A percentile compares a stretch with the other conserved stretches of the same genome.
Evolutionary conservation across 2,329 filamentous ascomycete genomes (phyloP).

Genomic region (Fusarium falciforme): DNA sequence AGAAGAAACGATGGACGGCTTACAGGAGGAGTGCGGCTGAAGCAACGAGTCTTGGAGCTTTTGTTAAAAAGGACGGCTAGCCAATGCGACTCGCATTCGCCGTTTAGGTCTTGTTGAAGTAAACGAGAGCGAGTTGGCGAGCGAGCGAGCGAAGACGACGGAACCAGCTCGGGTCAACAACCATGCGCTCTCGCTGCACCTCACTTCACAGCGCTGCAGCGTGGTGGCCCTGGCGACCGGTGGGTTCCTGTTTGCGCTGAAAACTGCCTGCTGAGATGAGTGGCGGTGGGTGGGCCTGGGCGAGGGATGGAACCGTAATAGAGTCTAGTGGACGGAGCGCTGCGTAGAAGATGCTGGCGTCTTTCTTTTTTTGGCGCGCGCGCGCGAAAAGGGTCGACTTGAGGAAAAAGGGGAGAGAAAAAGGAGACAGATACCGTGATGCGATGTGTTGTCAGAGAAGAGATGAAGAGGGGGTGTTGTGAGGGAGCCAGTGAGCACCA

Average conservation of each 20-base stretch:
- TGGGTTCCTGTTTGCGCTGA: slow-evolving; percentile 19
- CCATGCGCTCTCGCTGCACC: neutral
- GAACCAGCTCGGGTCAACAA: neutral
- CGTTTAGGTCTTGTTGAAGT: slow-evolving; percentile 6
- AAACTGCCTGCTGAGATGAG: slow-evolving; percentile 24
- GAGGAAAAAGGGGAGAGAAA: slow-evolving; percentile 13
- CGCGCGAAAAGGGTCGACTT: neutral
- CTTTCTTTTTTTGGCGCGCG: slow-evolving; percentile 21
- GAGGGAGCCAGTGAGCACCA: slow-evolving; percentile 22
- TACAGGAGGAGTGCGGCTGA: slow-evolving; percentile 8
- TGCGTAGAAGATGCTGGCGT: slow-evolving; percentile 7
- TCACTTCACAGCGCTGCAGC: slow-evolving; percentile 13
- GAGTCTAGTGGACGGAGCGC: slow-evolving; percentile 6
- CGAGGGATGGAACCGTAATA: slow-evolving; percentile 13
- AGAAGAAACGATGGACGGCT: neutral
- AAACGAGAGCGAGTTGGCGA: slow-evolving; percentile 30
- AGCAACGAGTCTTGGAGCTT: neutral
- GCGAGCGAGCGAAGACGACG: neutral
- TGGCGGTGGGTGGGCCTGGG: slow-evolving; percentile 22
- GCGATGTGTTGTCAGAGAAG: slow-evolving; percentile 19
- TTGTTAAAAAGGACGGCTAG: slow-evolving; percentile 17
- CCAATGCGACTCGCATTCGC: slow-evolving; percentile 21
- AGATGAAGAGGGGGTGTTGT: slow-evolving; percentile 5
- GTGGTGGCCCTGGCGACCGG: slow-evolving; percentile 3
- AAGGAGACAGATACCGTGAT: slow-evolving; percentile 15